A percentile compares a stretch with the other conserved stretches of the same genome.
phyloP scores from a whole-genome alignment of 2,329 filamentous ascomycete genomes.

The Huntiella moniliformis region DNA sequence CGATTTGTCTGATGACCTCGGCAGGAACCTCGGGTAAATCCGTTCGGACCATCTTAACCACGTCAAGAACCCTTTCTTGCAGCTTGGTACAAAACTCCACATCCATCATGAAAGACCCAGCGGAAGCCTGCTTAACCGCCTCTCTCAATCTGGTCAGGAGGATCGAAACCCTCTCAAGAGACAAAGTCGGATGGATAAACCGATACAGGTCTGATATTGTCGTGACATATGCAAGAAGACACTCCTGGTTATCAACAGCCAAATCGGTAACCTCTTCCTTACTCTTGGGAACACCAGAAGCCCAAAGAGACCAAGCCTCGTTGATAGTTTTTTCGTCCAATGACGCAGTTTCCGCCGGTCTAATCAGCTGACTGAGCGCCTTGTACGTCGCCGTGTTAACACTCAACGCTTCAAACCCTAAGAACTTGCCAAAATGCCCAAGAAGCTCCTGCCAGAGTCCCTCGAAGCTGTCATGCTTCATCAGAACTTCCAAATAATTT shows the following conservation, averaged over 20 bases:
- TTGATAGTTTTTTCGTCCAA: slow-evolving; percentile 36
- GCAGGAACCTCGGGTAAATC: slow-evolving; percentile 46
- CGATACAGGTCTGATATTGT: slow-evolving; percentile 61
- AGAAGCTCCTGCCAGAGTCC: slow-evolving; percentile 60
- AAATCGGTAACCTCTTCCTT: slow-evolving; percentile 8
- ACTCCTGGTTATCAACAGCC: slow-evolving; percentile 53
- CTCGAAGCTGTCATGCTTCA: slow-evolving; percentile 46
- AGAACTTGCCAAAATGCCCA: slow-evolving; percentile 43
- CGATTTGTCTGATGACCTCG: slow-evolving; percentile 48
- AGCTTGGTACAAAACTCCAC: slow-evolving; percentile 54
- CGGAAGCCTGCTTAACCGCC: slow-evolving; percentile 51
- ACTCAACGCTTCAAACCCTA: slow-evolving; percentile 45
- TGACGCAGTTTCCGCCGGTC: slow-evolving; percentile 24
- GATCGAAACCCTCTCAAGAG: slow-evolving; percentile 40
- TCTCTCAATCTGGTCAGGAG: slow-evolving; percentile 54
- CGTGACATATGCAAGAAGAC: slow-evolving; percentile 67
- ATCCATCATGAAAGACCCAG: slow-evolving; percentile 50
- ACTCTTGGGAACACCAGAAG: slow-evolving; percentile 28
- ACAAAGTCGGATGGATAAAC: slow-evolving; percentile 47
- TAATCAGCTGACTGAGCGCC: slow-evolving; percentile 45
- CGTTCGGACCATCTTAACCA: slow-evolving; percentile 47
- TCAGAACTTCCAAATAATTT: slow-evolving; percentile 57
- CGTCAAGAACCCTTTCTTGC: slow-evolving; percentile 50
- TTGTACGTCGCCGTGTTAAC: slow-evolving; percentile 55
- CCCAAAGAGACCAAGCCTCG: slow-evolving; percentile 52